Evolutionary conservation across 805 yeast genomes (phyloP).

Genomic region (Candida anglica): DNA sequence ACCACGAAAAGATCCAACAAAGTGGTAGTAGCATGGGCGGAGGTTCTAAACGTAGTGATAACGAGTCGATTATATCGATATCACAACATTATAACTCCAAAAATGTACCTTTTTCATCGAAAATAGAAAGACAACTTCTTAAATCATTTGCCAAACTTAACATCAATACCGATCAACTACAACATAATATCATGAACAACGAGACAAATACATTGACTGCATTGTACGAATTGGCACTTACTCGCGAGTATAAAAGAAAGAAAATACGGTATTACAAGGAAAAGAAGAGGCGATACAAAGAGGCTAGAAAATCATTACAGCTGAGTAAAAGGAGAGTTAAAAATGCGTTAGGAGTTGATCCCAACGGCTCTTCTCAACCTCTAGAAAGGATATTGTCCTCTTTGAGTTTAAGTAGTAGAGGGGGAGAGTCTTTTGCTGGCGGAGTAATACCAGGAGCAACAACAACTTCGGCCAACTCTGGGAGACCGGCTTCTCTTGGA

Average conservation of each 20-base stretch:
- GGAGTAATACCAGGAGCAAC: background rate
- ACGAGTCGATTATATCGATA: conserved; percentile 35
- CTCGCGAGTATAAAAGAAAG: conserved; percentile 41
- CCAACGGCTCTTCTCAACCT: conserved; percentile 25
- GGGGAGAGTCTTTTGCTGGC: no score
- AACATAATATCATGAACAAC: conserved; percentile 50
- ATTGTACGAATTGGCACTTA: conserved; percentile 65
- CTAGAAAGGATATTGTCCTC: conserved; percentile 34
- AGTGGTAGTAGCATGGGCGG: no score
- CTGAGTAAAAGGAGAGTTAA: conserved; percentile 30
- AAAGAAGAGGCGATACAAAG: conserved; percentile 27
- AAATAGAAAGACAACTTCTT: conserved; percentile 58
- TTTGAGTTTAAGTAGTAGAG: conserved; percentile 28
- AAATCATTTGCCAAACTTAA: conserved; percentile 58
- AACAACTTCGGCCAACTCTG: background rate
- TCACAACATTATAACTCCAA: conserved; percentile 31
- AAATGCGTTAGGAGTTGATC: conserved; percentile 34
- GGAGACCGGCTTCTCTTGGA: no score
- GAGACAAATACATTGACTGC: conserved; percentile 74
- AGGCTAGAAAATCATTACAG: conserved; percentile 27
- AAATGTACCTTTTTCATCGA: conserved; percentile 49
- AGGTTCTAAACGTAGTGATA: conserved; percentile 18
- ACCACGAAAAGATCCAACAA: conserved; percentile 20
- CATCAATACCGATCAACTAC: conserved; percentile 59
- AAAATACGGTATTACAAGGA: conserved; percentile 25